Base-by-base conservation (phyloP, 306 rosid species). In the Hippophae rhamnoides region DNA sequence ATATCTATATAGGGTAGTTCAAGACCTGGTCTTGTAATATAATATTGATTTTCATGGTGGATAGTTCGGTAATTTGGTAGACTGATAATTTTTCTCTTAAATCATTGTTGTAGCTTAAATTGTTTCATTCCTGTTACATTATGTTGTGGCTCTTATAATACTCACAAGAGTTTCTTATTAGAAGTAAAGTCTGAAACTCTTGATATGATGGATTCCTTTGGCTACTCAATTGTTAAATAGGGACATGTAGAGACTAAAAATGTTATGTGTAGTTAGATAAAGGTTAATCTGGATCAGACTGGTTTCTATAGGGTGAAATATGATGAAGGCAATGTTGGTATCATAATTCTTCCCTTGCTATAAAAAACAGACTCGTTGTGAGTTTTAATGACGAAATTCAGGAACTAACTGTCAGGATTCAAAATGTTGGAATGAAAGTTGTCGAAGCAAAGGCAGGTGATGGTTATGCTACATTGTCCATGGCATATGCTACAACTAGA, bases 401-500 rank as follows among this genome's bases (percentile, higher is more conserved):
- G 13, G 81, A 84, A 75, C 76, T 93, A 10, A 93, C 97, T 5
- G 84, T 78, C 10, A 80, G 97, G 79, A 88, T 84, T 69, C 97
- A 93, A 71, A 93, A 88, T 55, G 99, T 94, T 7, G 99, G 99
- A 70, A 88, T 95, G 5, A 95, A 93, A 74, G 99, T 93, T 58
- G 99, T 93, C 10, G 97, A 93, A 67, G 97, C 97, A 3, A 93
- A 93, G 80, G 99, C 97, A 5, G 99, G 99, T 52, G 78, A 90
- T 12, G 99, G 99, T 23, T 93, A 96, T 46, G 99, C 99, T 43
- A 93, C 99, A 54, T 66, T 88, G 77, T 93, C 99, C 9, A 93
- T 93, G 99, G 99, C 99, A 52, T 93, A 93, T 74, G 97, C 95
- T 3, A 96, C 97, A 0, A 97, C 99, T 14, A 78, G 99, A 77